Evolutionary conservation across 257 asterid genomes (phyloP), one percentile per base, ranked within the genome.

Genomic region (Perilla frutescens): DNA sequence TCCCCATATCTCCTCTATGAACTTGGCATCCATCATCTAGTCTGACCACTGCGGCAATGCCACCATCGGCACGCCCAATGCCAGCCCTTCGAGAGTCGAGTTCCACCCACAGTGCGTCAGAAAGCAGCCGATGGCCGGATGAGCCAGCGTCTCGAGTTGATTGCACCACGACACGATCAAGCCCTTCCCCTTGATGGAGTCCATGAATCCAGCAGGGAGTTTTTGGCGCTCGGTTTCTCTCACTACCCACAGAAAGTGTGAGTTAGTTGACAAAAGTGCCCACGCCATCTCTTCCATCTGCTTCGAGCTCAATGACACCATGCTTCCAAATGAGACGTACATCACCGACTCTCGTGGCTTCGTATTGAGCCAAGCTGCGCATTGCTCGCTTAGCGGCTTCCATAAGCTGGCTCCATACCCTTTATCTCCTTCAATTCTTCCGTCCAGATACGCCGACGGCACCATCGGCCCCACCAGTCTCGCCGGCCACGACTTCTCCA

Each of bases 51-150:
- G 91, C 0, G 96, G 96, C 61, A 87, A 61, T 2, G 81, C 96
- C 80, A 89, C 83, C 87, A 87, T 86, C 0, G 90, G 91, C 67
- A 89, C 87, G 0, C 96, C 93, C 2, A 87, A 79, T 39, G 85
- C 70, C 66, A 89, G 39, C 14, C 87, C 89, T 73, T 89, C 93
- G 0, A 87, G 78, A 1, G 90, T 87, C 31, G 91, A 89, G 78
- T 87, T 89, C 89, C 92, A 87, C 11, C 93, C 91, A 5, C 93
- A 89, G 50, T 89, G 96, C 9, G 91, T 89, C 40, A 90, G 84
- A 6, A 90, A 90, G 26, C 92, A 88, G 2, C 96, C 91, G 0
- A 88, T 41, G 3, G 89, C 86, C 0, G 77, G 86, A 8, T 90
- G 84, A 1, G 85, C 79, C 58, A 90, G 67, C 67, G 70, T 64